These are phyloP conservation scores for Flaveria trinervia DNA, from an alignment of 129 eudicot species.

Conservation along the genomic window DNA sequence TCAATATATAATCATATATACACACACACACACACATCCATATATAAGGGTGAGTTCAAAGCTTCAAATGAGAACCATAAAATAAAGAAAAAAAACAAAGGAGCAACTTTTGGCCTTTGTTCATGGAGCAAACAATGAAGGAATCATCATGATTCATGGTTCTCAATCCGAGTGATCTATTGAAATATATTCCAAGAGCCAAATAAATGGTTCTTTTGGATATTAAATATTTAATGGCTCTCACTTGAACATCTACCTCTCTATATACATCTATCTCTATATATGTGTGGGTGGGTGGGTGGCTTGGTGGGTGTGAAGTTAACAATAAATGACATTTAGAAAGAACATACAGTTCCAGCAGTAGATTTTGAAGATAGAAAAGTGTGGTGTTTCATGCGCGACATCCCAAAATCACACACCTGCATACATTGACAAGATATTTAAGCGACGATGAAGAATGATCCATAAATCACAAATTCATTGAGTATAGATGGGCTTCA, in stretches of 20 bases:
- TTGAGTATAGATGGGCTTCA: neutral
- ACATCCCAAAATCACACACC: slow-evolving; percentile 96
- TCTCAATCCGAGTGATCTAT: neutral
- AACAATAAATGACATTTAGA: slow-evolving; percentile 7
- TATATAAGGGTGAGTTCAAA: neutral
- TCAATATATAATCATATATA: neutral
- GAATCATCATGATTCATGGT: neutral
- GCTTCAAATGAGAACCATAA: too few relatives aligned
- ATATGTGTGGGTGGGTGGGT: neutral
- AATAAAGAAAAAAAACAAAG: neutral
- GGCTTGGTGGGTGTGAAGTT: neutral
- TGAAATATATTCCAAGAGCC: slow-evolving; percentile 11
- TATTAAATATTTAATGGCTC: neutral
- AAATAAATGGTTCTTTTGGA: neutral
- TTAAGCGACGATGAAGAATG: slow-evolving; percentile 33
- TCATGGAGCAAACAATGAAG: neutral
- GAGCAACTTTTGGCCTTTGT: neutral
- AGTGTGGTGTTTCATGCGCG: slow-evolving; percentile 89
- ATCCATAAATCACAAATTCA: slow-evolving; percentile 75
- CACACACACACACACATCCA: neutral
- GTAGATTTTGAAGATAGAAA: slow-evolving; percentile 82
- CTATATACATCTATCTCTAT: neutral
- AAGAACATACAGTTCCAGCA: slow-evolving; percentile 86
- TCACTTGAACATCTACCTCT: neutral
- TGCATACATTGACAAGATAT: slow-evolving; percentile 32